Base-by-base conservation (phyloP, 2,329 filamentous ascomycete genomes). In the Massarina eburnea region DNA sequence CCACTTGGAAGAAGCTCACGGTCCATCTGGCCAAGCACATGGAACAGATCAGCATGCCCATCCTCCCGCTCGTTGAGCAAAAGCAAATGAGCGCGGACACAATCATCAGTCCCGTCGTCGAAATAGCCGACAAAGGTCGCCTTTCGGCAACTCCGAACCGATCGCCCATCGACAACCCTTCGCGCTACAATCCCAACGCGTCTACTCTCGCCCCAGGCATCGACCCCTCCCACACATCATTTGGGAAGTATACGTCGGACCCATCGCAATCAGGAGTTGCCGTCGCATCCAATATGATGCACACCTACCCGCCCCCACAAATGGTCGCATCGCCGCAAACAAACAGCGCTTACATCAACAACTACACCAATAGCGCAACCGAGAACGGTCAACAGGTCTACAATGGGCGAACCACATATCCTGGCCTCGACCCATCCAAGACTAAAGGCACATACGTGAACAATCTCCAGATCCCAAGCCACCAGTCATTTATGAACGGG, bases 1-100 rank as follows among this genome's bases (percentile, higher is more conserved):
- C 81, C 26, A 89, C 83, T 30, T 96, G 90, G 90, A 96, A 95
- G 78, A 95, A 95, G 72, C 75, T 96, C 49, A 95, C 89, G 0
- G 89, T 94, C n/a, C 91, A 96, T 71, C 73, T 96, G 65, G 90
- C 90, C 39, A 92, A 92, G 69, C 91, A 96, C 67, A 94, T 96
- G 90, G 90, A 96, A 69, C 84, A 90, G 55, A 88, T 96, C 62
- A 89, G 88, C 59, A 80, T 96, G 62, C 91, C 91, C 0, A 82
- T 96, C 24, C 75, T 95, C 10, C 57, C 64, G 6, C 58, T 73
- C 21, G 67, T 73, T 2, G 66, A 72, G 27, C 62, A 70, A 39
- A 72, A 71, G 45, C 61, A 67, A 9, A 58, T 71, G 20, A 65
- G 64, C 32, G 66, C 62, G 7, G 66, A 70, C 39, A 67, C 66